A percentile compares a stretch with the other conserved stretches of the same genome.
These are phyloP conservation scores for Salvia rosmarinus DNA, from an alignment of 257 asterid species.

Conservation along the genomic window DNA sequence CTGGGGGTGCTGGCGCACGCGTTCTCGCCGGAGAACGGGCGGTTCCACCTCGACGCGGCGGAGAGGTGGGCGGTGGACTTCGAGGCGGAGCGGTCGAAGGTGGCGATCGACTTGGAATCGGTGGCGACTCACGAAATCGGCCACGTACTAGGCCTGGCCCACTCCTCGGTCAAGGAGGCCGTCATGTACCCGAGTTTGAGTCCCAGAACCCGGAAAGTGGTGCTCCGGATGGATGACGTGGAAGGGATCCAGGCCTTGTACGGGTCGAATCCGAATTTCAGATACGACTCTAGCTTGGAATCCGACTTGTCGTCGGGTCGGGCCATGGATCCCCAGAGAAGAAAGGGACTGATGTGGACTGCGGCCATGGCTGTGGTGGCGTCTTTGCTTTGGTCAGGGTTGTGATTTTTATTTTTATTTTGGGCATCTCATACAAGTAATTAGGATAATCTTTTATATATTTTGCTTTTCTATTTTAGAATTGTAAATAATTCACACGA, in stretches of 20 bases:
- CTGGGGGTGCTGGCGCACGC: conserved; percentile 89
- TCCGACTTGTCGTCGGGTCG: conserved; percentile 65
- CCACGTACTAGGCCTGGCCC: conserved; percentile 86
- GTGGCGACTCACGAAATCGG: conserved; percentile 97
- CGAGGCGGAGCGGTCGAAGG: conserved; percentile 50
- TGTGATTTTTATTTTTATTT: conserved; percentile 35
- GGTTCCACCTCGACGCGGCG: conserved; percentile 78
- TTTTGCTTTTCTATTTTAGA: too few relatives aligned
- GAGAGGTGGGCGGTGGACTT: conserved; percentile 89
- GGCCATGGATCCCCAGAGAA: conserved; percentile 33
- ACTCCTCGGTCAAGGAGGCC: conserved; percentile 79
- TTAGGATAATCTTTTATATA: neutral
- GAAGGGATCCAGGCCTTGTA: conserved; percentile 72
- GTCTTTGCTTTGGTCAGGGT: conserved; percentile 32
- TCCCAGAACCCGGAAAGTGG: conserved; percentile 77
- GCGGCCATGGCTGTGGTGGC: conserved; percentile 30
- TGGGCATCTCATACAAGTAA: neutral
- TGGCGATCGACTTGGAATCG: conserved; percentile 88
- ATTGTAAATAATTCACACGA: conserved; percentile 15
- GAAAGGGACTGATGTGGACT: too few relatives aligned
- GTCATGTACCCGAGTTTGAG: conserved; percentile 84
- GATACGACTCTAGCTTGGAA: conserved; percentile 48
- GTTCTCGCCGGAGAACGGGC: conserved; percentile 88
- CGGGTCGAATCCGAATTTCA: conserved; percentile 81
- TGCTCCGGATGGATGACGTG: conserved; percentile 81